Evolutionary conservation across 805 yeast genomes (phyloP).

Genomic region (Wickerhamiella musiphila): DNA sequence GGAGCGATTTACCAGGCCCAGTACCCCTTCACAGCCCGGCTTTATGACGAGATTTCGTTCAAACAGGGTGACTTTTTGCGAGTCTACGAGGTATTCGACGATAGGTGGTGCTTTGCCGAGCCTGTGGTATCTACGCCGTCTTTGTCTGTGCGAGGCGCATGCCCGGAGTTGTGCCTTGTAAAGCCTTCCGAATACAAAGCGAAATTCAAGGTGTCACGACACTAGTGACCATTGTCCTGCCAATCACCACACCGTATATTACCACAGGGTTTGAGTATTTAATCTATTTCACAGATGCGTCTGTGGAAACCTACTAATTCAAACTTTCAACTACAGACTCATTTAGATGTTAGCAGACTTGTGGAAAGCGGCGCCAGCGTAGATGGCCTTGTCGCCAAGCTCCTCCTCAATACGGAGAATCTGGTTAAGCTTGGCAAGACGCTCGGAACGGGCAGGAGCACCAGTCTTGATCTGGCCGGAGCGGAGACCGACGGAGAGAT

Average conservation of each 20-base stretch:
- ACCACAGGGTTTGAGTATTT: no score
- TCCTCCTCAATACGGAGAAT: slow-evolving; percentile 96
- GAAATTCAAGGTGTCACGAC: no score
- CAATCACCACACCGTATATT: no score
- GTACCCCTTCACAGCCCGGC: slow-evolving; percentile 56
- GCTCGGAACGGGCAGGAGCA: slow-evolving; percentile 99
- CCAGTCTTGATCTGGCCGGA: slow-evolving; percentile 98
- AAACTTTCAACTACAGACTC: neutral
- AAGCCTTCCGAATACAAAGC: slow-evolving; percentile 2
- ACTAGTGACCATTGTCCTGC: no score
- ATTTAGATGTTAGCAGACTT: slow-evolving; percentile 22
- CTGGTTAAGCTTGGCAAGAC: slow-evolving; percentile 98
- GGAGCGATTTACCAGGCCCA: slow-evolving; percentile 36
- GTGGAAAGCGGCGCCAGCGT: slow-evolving; percentile 89
- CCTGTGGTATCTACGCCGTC: slow-evolving; percentile 2
- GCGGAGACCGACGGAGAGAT: slow-evolving; percentile 94
- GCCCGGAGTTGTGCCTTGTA: slow-evolving; percentile 11
- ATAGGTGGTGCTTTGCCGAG: slow-evolving; percentile 81
- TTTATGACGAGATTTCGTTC: slow-evolving; percentile 65
- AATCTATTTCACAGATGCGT: no score
- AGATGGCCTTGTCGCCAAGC: slow-evolving; percentile 92
- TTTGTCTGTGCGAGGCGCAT: slow-evolving; percentile 8
- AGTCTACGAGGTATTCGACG: slow-evolving; percentile 64
- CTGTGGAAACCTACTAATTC: neutral
- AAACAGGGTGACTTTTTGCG: slow-evolving; percentile 54